Evolutionary conservation across 2,329 filamentous ascomycete genomes (phyloP), one percentile per base, ranked within the genome.

Genomic region (Botrytis fragariae): DNA sequence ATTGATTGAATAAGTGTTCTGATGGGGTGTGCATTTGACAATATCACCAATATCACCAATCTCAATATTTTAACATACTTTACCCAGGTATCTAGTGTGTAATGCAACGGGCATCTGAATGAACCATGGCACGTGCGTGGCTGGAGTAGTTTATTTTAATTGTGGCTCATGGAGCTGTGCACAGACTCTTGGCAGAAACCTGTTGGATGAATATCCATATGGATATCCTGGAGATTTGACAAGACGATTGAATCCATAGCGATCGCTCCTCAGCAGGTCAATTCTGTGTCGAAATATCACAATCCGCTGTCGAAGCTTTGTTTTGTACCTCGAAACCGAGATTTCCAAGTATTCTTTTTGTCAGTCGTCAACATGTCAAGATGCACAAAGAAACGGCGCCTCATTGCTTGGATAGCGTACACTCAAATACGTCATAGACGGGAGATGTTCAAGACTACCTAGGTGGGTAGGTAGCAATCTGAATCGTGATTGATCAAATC

Each of bases 341-440:
- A 45, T 32, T 64, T 45, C n/a, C 62, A 64, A 64, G 39, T 32
- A 45, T 37, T 64, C 9, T 8, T 16, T 16, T 37, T 20, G 32
- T 20, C 14, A 39, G 22, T 12, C 32, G 45, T 37, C 25, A 42
- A 67, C 4, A 39, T 37, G 44, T 39, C 45, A 67, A 48, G 7
- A 44, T 32, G n/a, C 39, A 48, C 64, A 68, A 67, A 67, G 63
- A 16, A 51, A 37, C 44, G 7, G 22, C 42, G 44, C 44, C 35
- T 67, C 32, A 45, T 64, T 42, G 62, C 62, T 65, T 35, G 42
- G 12, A 65, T 48, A 22, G 42, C 29, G 39, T 44, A n/a, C 25
- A 64, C 35, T 29, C 35, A 18, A 44, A 68, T 68, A 69, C 65
- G 65, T 69, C 48, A 57, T 69, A 69, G 18, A 29, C 45, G 35